Conservation (phyloP, 1,284 basidiomycete species). For the Termitomyces sp. region DNA sequence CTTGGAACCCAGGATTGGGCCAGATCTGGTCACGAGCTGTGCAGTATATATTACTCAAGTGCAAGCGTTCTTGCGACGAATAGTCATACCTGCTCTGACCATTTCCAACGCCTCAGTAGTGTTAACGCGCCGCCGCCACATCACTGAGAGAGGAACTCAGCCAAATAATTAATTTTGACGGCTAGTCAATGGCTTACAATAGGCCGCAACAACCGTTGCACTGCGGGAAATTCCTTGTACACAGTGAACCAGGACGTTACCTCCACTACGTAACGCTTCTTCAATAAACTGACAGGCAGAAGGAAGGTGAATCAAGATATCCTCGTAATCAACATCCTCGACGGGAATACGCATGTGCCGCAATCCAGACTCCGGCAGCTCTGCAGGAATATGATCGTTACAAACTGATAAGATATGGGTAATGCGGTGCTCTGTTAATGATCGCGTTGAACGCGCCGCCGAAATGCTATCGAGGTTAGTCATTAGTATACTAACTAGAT, state of each 20-base stretch:
- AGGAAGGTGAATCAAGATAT: constrained; percentile 77
- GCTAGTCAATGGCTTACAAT: constrained; percentile 43
- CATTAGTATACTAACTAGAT: constrained; percentile 16
- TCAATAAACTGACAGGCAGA: constrained; percentile 77
- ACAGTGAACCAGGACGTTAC: constrained; percentile 81
- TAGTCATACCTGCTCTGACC: constrained; percentile 51
- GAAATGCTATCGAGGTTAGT: constrained; percentile 44
- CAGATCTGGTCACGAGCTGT: constrained; percentile 74
- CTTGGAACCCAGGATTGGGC: constrained; percentile 72
- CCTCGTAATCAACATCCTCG: constrained; percentile 80
- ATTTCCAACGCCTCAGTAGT: constrained; percentile 56
- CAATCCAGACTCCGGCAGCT: constrained; percentile 67
- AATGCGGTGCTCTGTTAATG: constrained; percentile 67
- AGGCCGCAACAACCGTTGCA: constrained; percentile 79
- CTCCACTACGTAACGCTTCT: constrained; percentile 58
- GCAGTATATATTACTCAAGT: constrained; percentile 5
- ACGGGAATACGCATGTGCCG: constrained; percentile 66
- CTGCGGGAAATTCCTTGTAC: constrained; percentile 79
- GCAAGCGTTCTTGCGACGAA: constrained; percentile 5
- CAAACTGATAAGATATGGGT: constrained; percentile 77
- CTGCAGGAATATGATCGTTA: constrained; percentile 66
- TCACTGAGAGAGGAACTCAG: constrained; percentile 43
- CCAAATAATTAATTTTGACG: neutral
- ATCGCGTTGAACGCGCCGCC: constrained; percentile 68
- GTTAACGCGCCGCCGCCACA: constrained; percentile 59